Evolutionary conservation across 225 moss, liverwort and hornwort genomes (phyloP).

Genomic region (Polytrichum formosum): DNA sequence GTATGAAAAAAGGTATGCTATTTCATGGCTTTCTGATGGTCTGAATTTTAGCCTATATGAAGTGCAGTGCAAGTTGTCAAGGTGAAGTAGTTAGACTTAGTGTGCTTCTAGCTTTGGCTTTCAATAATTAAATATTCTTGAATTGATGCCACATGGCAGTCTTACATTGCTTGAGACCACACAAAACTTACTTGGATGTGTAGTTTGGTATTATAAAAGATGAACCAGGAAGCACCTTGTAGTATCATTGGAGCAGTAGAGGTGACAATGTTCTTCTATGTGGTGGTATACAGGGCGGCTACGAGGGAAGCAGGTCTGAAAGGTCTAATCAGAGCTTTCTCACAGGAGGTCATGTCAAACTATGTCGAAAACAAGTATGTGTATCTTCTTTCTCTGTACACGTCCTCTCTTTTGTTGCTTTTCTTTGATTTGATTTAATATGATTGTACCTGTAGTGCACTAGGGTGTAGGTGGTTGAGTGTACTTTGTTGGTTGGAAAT

Average conservation of each 20-base stretch:
- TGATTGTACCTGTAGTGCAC: not conserved
- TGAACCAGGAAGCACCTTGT: too few species aligned
- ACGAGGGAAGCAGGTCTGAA: slow-evolving; percentile 40
- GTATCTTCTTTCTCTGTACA: too few species aligned
- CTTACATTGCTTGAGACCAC: too few species aligned
- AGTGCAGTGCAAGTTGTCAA: not conserved
- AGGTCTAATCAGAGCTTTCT: slow-evolving; percentile 18
- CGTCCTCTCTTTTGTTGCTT: too few species aligned
- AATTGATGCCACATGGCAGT: too few species aligned
- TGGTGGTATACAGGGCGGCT: slow-evolving; percentile 19
- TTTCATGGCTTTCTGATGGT: not conserved
- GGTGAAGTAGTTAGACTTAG: too few species aligned
- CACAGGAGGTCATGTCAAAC: slow-evolving; percentile 22
- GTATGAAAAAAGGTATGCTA: slow-evolving; percentile 39
- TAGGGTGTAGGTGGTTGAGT: not conserved
- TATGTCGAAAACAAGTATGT: slow-evolving; percentile 29
- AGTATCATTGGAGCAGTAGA: slow-evolving; percentile 3
- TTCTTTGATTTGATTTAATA: too few species aligned
- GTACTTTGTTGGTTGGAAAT: not conserved
- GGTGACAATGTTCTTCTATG: not conserved
- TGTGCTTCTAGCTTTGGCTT: too few species aligned
- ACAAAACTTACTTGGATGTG: too few species aligned
- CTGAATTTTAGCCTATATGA: not conserved
- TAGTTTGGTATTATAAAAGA: too few species aligned
- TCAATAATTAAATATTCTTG: too few species aligned